A percentile compares a stretch with the other conserved stretches of the same genome.
Conservation (phyloP, 2,329 filamentous ascomycete species). For the Rhinocladiella mackenziei region DNA sequence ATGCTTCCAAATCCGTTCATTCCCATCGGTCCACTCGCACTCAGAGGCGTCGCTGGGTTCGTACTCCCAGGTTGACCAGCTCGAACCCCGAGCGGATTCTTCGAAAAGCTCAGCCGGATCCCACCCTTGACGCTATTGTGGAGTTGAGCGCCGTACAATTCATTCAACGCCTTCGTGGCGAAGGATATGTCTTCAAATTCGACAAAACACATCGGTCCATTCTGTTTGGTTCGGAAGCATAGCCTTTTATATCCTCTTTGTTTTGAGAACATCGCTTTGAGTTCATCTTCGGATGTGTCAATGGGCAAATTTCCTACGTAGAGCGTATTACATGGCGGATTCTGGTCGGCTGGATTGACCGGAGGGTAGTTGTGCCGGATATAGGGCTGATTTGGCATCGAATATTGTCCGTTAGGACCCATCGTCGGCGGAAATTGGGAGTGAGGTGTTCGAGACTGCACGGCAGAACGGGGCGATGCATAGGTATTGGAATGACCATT, state of each 20-base stretch:
- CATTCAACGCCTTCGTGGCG: constrained; percentile 83
- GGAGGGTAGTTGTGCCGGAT: constrained; percentile 70
- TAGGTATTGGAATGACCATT: constrained; percentile 39
- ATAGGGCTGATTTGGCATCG: constrained; percentile 55
- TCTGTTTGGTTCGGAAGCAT: constrained; percentile 90
- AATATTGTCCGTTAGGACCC: constrained; percentile 51
- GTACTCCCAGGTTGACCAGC: constrained; percentile 61
- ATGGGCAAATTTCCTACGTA: constrained; percentile 96
- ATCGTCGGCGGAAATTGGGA: constrained; percentile 56
- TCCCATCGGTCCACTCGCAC: constrained; percentile 50
- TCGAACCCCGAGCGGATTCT: constrained; percentile 91
- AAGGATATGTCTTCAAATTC: constrained; percentile 93
- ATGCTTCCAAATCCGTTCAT: constrained; percentile 57
- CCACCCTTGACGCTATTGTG: constrained; percentile 93
- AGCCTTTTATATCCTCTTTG: constrained; percentile 93
- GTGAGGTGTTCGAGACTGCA: constrained; percentile 50
- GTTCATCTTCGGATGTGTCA: constrained; percentile 89
- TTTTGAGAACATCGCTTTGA: constrained; percentile 89
- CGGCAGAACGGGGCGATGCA: constrained; percentile 46
- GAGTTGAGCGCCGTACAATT: constrained; percentile 79
- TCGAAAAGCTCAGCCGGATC: constrained; percentile 93
- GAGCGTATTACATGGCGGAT: constrained; percentile 94
- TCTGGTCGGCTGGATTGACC: constrained; percentile 90
- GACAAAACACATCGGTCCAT: constrained; percentile 97
- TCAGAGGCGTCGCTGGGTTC: constrained; percentile 49